Conservation (phyloP, 1,284 basidiomycete species). For the Rhodotorula sp. region DNA sequence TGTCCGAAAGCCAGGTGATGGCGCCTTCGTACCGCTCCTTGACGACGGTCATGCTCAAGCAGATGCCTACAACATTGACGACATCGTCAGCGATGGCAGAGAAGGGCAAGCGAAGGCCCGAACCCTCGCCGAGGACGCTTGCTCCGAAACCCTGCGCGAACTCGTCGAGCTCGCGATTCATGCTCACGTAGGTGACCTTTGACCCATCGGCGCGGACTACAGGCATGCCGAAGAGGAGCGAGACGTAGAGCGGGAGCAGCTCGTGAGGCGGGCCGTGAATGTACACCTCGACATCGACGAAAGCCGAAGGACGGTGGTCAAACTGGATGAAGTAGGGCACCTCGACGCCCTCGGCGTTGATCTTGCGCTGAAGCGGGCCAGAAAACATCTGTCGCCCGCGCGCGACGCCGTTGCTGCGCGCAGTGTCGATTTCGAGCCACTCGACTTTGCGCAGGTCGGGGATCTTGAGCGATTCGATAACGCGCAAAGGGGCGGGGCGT, state of each 20-base stretch:
- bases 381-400: constrained; percentile 44
- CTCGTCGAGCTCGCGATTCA: constrained; percentile 83
- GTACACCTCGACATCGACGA: constrained; percentile 70
- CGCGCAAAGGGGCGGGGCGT: constrained; percentile 69
- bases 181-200: constrained; percentile 77
- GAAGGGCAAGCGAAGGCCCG: constrained; percentile 59
- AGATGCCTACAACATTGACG: constrained; percentile 58
- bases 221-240: constrained; percentile 86
- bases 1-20: constrained; percentile 83
- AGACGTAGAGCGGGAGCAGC: constrained; percentile 69
- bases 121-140: background rate
- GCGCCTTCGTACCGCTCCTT: constrained; percentile 74
- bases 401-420: constrained; percentile 45
- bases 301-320: constrained; percentile 73
- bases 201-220: constrained; percentile 70
- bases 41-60: constrained; percentile 80
- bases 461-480: constrained; percentile 79
- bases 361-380: constrained; percentile 60
- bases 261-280: constrained; percentile 56
- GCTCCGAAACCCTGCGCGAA: background rate
- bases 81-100: constrained; percentile 58
- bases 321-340: constrained; percentile 92
- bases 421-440: constrained; percentile 88
- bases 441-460: constrained; percentile 82
- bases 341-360: constrained; percentile 67